These are phyloP conservation scores for Termitomyces sp. DNA, from an alignment of 768 basidiomycete genomes.

Conservation along the genomic window DNA sequence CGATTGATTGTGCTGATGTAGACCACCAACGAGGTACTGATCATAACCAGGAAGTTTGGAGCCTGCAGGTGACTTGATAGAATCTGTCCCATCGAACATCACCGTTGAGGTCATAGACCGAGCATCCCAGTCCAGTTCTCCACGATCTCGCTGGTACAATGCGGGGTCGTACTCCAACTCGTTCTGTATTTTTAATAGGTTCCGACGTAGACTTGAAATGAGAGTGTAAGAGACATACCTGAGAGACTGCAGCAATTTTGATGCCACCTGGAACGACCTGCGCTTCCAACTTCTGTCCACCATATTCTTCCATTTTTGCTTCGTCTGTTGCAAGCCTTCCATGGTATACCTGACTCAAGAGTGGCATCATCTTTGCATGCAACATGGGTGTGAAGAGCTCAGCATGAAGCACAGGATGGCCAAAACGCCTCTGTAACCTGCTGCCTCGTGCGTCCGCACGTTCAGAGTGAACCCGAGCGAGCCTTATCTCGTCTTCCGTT, in stretches of 20 bases:
- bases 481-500: constrained; percentile 66
- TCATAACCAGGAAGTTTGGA: constrained; percentile 45
- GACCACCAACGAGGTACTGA: constrained; percentile 49
- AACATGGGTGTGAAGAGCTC: constrained; percentile 89
- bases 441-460: constrained; percentile 67
- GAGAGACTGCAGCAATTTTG: constrained; percentile 76
- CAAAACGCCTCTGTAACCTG: constrained; percentile 86
- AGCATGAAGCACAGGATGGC: constrained; percentile 85
- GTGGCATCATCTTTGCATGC: constrained; percentile 79
- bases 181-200: constrained; percentile 26
- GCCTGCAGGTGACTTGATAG: constrained; percentile 30
- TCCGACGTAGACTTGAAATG: neutral
- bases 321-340: constrained; percentile 64
- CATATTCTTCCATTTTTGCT: constrained; percentile 71
- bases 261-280: constrained; percentile 74
- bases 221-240: constrained; percentile 36
- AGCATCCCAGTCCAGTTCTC: constrained; percentile 85
- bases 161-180: constrained; percentile 83
- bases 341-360: constrained; percentile 69
- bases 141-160: constrained; percentile 74
- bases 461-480: constrained; percentile 73
- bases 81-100: constrained; percentile 44
- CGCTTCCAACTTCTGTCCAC: constrained; percentile 71
- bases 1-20: constrained; percentile 19
- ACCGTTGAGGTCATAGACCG: constrained; percentile 65